Percentiles rank a stretch among this genome's conserved stretches.
These are phyloP conservation scores for Apiospora kogelbergensis DNA, from an alignment of 2,329 filamentous ascomycete species.

Conservation along the genomic window DNA sequence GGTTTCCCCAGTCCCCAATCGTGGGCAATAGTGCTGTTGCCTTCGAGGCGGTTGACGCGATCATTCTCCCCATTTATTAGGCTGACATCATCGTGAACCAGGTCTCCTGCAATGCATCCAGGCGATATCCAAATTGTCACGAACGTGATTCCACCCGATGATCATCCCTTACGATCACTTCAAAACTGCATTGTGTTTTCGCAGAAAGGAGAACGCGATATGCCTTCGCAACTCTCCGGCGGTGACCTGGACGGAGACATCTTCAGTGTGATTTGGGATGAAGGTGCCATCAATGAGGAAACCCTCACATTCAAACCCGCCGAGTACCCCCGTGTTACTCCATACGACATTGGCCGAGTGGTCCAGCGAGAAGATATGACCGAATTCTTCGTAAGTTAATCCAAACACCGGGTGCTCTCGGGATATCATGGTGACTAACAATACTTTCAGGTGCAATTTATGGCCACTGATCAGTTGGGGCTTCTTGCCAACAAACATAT, in stretches of 20 bases:
- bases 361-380: slow-evolving; percentile 69
- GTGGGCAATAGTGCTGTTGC: too few relatives aligned
- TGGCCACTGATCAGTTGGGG: slow-evolving; percentile 62
- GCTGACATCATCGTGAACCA: slow-evolving; percentile 19
- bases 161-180: slow-evolving; percentile 61
- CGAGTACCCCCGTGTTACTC: slow-evolving; percentile 63
- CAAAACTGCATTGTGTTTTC: slow-evolving; percentile 80
- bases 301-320: slow-evolving; percentile 54
- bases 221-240: slow-evolving; percentile 77
- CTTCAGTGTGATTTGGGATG: slow-evolving; percentile 78
- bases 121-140: slow-evolving; percentile 72
- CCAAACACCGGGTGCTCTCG: background rate
- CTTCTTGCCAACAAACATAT: slow-evolving; percentile 65
- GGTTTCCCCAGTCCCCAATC: background rate
- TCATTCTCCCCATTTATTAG: too few relatives aligned
- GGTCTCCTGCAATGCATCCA: slow-evolving; percentile 79
- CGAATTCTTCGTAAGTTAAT: slow-evolving; percentile 62
- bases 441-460: slow-evolving; percentile 56
- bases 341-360: slow-evolving; percentile 57
- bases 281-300: slow-evolving; percentile 36
- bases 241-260: slow-evolving; percentile 84
- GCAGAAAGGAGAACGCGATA: slow-evolving; percentile 66
- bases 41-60: too few relatives aligned
- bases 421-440: background rate
- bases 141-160: slow-evolving; percentile 59